phyloP scores from a whole-genome alignment of 345 rosid species.

The Camelina sativa region DNA sequence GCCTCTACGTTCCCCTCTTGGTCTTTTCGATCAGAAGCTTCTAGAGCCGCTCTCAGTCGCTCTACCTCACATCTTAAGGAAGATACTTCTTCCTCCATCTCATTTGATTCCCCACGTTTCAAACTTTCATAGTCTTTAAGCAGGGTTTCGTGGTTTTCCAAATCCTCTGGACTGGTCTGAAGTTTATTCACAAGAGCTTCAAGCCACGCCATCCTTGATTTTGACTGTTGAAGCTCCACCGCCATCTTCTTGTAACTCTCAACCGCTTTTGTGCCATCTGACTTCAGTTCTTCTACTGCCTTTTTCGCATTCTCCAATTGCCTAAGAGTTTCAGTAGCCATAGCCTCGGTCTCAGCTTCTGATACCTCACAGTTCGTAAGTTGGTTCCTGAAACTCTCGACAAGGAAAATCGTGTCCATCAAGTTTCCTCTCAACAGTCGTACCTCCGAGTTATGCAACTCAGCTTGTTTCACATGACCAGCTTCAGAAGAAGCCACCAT shows the following conservation, averaged over 20 bases:
- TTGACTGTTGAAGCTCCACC: slow-evolving; percentile 73
- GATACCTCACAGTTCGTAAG: slow-evolving; percentile 68
- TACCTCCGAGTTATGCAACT: slow-evolving; percentile 61
- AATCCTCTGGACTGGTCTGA: slow-evolving; percentile 42
- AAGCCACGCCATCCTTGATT: slow-evolving; percentile 52
- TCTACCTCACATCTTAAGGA: slow-evolving; percentile 64
- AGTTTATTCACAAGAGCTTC: slow-evolving; percentile 59
- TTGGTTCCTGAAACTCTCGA: slow-evolving; percentile 77
- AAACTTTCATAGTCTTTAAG: slow-evolving; percentile 42
- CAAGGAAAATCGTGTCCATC: slow-evolving; percentile 60
- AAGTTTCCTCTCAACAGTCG: slow-evolving; percentile 70
- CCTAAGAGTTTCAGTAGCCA: slow-evolving; percentile 67
- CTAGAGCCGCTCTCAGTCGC: slow-evolving; percentile 57
- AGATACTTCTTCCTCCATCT: slow-evolving; percentile 55
- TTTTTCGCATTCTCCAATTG: slow-evolving; percentile 77
- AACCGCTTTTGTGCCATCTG: slow-evolving; percentile 60
- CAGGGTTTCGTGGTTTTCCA: slow-evolving; percentile 29
- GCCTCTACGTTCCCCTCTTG: slow-evolving; percentile 35
- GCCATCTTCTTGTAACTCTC: slow-evolving; percentile 67
- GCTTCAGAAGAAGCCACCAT: slow-evolving; percentile 65
- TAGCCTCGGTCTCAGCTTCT: slow-evolving; percentile 77
- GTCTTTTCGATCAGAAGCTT: slow-evolving; percentile 42
- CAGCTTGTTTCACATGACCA: slow-evolving; percentile 56
- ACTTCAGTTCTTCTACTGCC: slow-evolving; percentile 65
- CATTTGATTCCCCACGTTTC: slow-evolving; percentile 47